Percentiles rank a stretch among this genome's conserved stretches.
These are phyloP conservation scores for Berkeleyomyces rouxiae DNA, from an alignment of 2,329 filamentous ascomycete genomes.

Conservation along the genomic window DNA sequence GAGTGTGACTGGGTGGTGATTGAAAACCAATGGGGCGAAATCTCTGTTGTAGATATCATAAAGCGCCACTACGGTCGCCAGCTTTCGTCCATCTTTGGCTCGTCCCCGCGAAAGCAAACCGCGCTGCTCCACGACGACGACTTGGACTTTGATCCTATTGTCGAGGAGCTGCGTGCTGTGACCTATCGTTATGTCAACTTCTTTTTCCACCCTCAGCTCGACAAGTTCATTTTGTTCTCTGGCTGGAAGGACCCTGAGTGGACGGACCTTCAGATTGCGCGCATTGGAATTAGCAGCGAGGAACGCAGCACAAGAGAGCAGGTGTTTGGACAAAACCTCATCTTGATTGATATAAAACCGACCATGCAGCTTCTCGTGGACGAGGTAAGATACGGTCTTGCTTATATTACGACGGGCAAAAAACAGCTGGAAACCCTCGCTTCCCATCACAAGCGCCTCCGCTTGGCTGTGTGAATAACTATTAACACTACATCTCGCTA, in stretches of 20 bases:
- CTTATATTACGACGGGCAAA: neutral
- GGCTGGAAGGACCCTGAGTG: slow-evolving; percentile 91
- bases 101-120: slow-evolving; percentile 40
- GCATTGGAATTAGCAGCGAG: slow-evolving; percentile 70
- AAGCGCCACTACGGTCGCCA: slow-evolving; percentile 35
- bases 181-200: slow-evolving; percentile 93
- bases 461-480: too few species aligned
- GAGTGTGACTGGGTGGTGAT: slow-evolving; percentile 84
- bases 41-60: slow-evolving; percentile 56
- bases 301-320: slow-evolving; percentile 68
- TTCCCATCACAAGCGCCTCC: neutral
- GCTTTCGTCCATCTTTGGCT: slow-evolving; percentile 49
- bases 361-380: slow-evolving; percentile 70
- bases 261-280: slow-evolving; percentile 59
- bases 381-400: slow-evolving; percentile 38
- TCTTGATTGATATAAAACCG: slow-evolving; percentile 86
- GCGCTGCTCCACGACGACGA: slow-evolving; percentile 40
- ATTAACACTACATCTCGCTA: neutral
- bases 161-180: slow-evolving; percentile 58
- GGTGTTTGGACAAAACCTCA: slow-evolving; percentile 79
- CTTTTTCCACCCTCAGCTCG: slow-evolving; percentile 73
- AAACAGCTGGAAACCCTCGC: neutral
- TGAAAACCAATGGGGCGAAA: slow-evolving; percentile 95
- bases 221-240: slow-evolving; percentile 72
- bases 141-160: slow-evolving; percentile 59